These are phyloP conservation scores for Pseudozyma sp. DNA, from an alignment of 1,284 basidiomycete genomes.

Conservation along the genomic window DNA sequence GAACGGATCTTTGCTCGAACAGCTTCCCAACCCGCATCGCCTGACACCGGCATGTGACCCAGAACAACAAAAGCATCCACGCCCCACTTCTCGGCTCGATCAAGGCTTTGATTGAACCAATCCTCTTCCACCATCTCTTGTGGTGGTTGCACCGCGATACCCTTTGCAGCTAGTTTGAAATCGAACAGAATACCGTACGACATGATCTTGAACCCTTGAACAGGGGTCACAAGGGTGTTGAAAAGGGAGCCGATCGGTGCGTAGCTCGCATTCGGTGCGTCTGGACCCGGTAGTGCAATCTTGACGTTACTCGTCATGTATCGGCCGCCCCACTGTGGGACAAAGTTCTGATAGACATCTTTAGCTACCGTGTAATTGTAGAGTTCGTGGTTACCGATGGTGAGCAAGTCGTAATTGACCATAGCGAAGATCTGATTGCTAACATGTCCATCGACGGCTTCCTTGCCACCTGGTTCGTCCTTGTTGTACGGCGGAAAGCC, in stretches of 20 bases:
- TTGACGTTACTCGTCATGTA: conserved; percentile 62
- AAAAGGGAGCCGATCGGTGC: conserved; percentile 59
- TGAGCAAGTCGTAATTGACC: conserved; percentile 83
- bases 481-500: conserved; percentile 52
- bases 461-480: conserved; percentile 45
- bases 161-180: conserved; percentile 59
- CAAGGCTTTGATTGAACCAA: conserved; percentile 62
- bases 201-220: conserved; percentile 57
- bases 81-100: conserved; percentile 46
- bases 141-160: conserved; percentile 57
- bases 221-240: conserved; percentile 55
- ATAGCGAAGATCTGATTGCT: conserved; percentile 72
- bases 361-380: conserved; percentile 81
- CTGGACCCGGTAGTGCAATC: conserved; percentile 49
- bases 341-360: conserved; percentile 84
- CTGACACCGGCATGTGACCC: conserved; percentile 66
- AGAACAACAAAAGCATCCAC: conserved; percentile 65
- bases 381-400: conserved; percentile 90
- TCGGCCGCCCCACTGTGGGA: conserved; percentile 72
- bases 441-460: conserved; percentile 61
- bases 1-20: conserved; percentile 58
- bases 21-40: conserved; percentile 60
- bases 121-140: conserved; percentile 61
- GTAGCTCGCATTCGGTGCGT: conserved; percentile 24
- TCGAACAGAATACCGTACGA: conserved; percentile 64